phyloP scores from a whole-genome alignment of 1,284 basidiomycete genomes.

The Rhizoctonia solani region DNA sequence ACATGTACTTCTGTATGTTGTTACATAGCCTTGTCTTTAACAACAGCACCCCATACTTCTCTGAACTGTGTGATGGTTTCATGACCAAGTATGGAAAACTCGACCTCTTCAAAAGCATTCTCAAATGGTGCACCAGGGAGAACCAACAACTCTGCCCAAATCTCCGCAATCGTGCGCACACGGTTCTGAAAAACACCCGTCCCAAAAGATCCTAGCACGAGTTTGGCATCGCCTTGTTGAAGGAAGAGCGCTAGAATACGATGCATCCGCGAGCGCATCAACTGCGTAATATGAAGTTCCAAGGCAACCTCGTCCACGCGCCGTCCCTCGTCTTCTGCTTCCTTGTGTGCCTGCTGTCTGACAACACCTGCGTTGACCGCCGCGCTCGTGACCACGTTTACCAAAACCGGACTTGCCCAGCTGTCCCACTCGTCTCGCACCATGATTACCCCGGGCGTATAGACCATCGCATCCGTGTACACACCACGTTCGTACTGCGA shows the following conservation, averaged over 20 bases:
- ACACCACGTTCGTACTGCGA: constrained; percentile 49
- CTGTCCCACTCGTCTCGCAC: constrained; percentile 61
- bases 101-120: constrained; percentile 60
- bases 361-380: constrained; percentile 71
- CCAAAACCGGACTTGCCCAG: constrained; percentile 58
- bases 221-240: constrained; percentile 55
- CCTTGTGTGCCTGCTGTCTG: constrained; percentile 45
- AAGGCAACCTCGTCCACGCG: constrained; percentile 52
- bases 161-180: constrained; percentile 56
- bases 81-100: constrained; percentile 65
- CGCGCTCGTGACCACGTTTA: constrained; percentile 65
- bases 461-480: constrained; percentile 70
- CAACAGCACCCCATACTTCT: constrained; percentile 41
- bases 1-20: background rate
- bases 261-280: constrained; percentile 71
- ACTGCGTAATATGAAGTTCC: constrained; percentile 51
- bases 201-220: constrained; percentile 73
- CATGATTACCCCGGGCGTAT: constrained; percentile 60
- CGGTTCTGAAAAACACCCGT: constrained; percentile 72
- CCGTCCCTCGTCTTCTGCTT: constrained; percentile 41
- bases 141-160: constrained; percentile 63
- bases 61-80: constrained; percentile 57
- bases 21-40: constrained; percentile 1
- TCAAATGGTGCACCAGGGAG: constrained; percentile 55
- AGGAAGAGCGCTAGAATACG: constrained; percentile 67